Percentiles rank a stretch among this genome's conserved stretches.
Evolutionary conservation across 768 basidiomycete species (phyloP).

Genomic region (Leccinum ochraceum): DNA sequence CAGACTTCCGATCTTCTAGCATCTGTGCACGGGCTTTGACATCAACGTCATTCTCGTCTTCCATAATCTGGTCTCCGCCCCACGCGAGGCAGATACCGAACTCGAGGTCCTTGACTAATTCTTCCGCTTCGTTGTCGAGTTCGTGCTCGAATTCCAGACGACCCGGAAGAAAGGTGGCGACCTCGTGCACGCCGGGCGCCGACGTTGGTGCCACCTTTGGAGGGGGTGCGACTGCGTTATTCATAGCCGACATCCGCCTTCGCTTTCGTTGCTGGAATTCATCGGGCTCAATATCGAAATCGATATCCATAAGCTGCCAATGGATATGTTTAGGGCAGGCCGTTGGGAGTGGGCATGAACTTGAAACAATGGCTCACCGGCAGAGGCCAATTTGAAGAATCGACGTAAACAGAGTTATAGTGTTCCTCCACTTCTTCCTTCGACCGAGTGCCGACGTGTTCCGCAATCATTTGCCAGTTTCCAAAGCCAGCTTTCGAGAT

Average conservation of each 20-base stretch:
- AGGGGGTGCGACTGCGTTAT: conserved; percentile 51
- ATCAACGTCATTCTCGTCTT: conserved; percentile 77
- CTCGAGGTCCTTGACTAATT: conserved; percentile 92
- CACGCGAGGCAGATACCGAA: conserved; percentile 87
- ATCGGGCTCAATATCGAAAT: conserved; percentile 73
- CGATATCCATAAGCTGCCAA: conserved; percentile 44
- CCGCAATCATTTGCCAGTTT: conserved; percentile 96
- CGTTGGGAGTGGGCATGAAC: conserved; percentile 5
- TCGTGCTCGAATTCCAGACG: conserved; percentile 99
- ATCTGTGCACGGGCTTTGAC: conserved; percentile 53
- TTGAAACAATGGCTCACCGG: conserved; percentile 54
- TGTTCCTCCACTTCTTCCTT: conserved; percentile 93
- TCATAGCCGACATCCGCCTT: conserved; percentile 81
- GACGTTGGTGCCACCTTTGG: conserved; percentile 84
- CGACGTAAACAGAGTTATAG: conserved; percentile 79
- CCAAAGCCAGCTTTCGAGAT: conserved; percentile 86
- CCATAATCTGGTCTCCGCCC: conserved; percentile 79
- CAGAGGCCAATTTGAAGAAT: conserved; percentile 76
- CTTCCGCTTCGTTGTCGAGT: conserved; percentile 95
- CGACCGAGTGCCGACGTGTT: conserved; percentile 91
- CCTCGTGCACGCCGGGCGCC: conserved; percentile 88
- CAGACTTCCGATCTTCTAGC: conserved; percentile 39
- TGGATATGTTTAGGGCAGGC: not conserved
- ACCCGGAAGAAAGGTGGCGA: conserved; percentile 91
- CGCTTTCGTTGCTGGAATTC: conserved; percentile 91